Evolutionary conservation across 495 filamentous ascomycete genomes (phyloP), one percentile per base, ranked within the genome.

Genomic region (Hypoxylon perforatum): DNA sequence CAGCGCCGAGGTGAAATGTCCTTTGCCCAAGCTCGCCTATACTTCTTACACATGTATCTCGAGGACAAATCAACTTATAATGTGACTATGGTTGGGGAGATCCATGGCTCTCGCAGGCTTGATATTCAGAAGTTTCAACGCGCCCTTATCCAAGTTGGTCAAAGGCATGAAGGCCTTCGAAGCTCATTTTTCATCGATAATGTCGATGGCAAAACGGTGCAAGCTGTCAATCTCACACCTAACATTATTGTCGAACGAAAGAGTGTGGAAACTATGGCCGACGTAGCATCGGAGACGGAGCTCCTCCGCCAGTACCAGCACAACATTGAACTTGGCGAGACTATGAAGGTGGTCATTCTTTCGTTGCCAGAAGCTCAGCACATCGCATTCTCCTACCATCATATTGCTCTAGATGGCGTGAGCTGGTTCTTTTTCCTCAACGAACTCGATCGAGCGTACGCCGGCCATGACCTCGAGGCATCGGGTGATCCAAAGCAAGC

Each of bases 111-210:
- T 28, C 3, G 3, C 7, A 3, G 25, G 25, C 25, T 28, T 7
- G 25, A 28, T 7, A 28, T 28, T 28, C 25, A 28, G 25, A 28
- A 7, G 25, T 7, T 28, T 28, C 25, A 28, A 28, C 25, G 25
- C 25, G 25, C 25, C 25, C 25, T 28, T 28, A 7, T 28, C 25
- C 25, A 28, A 28, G 25, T 28, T 7, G 25, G 25, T 7, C 25
- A 28, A 28, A 28, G 25, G 10, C 81, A 83, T 51, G 79, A 83
- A 61, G 60, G 74, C 0, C 33, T 80, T 1, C 58, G 80, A 1
- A 83, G 77, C 1, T 76, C 66, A 21, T 83, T 78, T 59, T 69
- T 51, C 35, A 61, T 45, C 9, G 46, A 51, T 30, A 10, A 2
- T 11, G 10, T 9, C 0, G 25, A 46, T 21, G 17, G 15, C 23